Evolutionary conservation across 108 stramenopile species (phyloP).

Genomic region (Hondaea fermentalgiana): DNA sequence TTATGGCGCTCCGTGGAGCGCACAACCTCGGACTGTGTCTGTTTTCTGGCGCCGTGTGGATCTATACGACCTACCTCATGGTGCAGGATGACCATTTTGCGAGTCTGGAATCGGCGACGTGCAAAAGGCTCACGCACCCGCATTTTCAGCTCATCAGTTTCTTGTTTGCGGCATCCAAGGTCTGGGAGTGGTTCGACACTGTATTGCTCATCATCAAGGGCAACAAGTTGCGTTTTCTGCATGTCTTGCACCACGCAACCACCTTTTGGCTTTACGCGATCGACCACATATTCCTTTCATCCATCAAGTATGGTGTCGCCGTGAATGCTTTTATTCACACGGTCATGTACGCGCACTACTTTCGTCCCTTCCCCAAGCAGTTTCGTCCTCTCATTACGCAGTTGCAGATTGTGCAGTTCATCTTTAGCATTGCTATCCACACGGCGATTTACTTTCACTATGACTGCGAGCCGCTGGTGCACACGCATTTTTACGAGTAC

Average conservation of each 20-base stretch:
- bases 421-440: neutral
- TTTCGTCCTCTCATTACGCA: neutral
- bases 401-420: slow-evolving; percentile 2
- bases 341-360: slow-evolving; percentile 12
- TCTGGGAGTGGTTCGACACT: slow-evolving; percentile 17
- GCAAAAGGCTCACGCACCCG: neutral
- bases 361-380: neutral
- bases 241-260: neutral
- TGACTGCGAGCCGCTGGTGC: neutral
- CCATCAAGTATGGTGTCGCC: slow-evolving; percentile 2
- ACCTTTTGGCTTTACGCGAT: slow-evolving; percentile 16
- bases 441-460: neutral
- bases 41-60: neutral
- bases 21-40: neutral
- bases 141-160: neutral
- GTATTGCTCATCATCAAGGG: neutral
- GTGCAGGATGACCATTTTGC: neutral
- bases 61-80: neutral
- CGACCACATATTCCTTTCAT: neutral
- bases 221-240: neutral
- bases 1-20: neutral
- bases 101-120: neutral
- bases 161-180: neutral
- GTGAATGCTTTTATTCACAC: neutral
- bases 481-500: slow-evolving; percentile 8